phyloP scores from a whole-genome alignment of 768 basidiomycete species.

The Leccinum aurantiacum region DNA sequence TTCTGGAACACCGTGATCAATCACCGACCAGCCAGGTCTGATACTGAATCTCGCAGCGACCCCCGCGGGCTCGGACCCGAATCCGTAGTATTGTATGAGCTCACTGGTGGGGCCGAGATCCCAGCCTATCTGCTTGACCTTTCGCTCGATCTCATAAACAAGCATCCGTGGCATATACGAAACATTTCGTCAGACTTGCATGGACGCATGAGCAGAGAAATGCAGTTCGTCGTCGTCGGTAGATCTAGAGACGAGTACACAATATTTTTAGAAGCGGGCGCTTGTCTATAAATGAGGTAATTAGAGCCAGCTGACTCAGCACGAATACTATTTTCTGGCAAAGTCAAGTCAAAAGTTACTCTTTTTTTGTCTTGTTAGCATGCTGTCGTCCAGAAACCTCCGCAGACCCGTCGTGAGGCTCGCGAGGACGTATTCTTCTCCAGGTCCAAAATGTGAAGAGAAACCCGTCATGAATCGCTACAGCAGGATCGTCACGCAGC shows the following conservation, averaged over 20 bases:
- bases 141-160: background rate
- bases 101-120: background rate
- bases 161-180: background rate
- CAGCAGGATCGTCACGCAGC: conserved; percentile 81
- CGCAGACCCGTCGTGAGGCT: conserved; percentile 15
- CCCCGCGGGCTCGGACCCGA: background rate
- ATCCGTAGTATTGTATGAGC: background rate
- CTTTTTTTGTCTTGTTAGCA: conserved; percentile 1
- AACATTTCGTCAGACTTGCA: background rate
- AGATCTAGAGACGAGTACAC: background rate
- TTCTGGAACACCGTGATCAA: background rate
- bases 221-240: background rate
- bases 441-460: conserved; percentile 39
- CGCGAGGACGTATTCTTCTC: conserved; percentile 39
- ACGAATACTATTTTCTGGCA: background rate
- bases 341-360: background rate
- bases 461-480: conserved; percentile 61
- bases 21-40: background rate
- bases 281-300: background rate
- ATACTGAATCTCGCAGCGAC: background rate
- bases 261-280: background rate
- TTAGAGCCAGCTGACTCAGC: conserved; percentile 18
- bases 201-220: background rate
- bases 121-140: background rate
- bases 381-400: conserved; percentile 26